Conservation (phyloP, 768 basidiomycete genomes). For the Daedaleopsis nitida region DNA sequence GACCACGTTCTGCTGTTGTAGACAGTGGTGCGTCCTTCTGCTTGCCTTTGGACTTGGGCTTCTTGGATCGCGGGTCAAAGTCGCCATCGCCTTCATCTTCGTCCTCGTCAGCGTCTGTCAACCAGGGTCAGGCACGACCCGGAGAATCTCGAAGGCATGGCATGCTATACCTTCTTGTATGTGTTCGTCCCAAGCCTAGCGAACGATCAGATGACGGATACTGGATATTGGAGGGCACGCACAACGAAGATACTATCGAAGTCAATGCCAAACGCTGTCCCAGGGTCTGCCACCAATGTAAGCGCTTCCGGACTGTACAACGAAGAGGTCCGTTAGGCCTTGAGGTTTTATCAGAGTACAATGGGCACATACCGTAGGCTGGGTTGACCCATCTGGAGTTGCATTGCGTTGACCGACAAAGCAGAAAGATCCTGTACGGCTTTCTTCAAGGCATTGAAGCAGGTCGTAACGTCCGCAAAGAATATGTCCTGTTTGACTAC, state of each 20-base stretch:
- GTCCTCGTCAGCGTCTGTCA: constrained; percentile 2
- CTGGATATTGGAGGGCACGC: constrained; percentile 20
- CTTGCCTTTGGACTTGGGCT: constrained; percentile 23
- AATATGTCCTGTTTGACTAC: constrained; percentile 86
- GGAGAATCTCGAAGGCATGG: too few relatives aligned
- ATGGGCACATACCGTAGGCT: constrained; percentile 53
- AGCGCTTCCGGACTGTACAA: constrained; percentile 34
- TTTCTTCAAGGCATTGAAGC: constrained; percentile 78
- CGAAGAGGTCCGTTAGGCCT: background rate
- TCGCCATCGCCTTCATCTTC: constrained; percentile 51
- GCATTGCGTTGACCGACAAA: constrained; percentile 44
- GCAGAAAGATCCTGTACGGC: constrained; percentile 68
- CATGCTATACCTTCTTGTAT: constrained; percentile 1
- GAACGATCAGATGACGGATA: background rate
- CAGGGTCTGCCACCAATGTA: constrained; percentile 49
- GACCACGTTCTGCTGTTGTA: constrained; percentile 9
- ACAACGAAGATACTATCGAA: constrained; percentile 70
- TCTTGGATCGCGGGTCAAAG: constrained; percentile 43
- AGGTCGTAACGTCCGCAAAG: constrained; percentile 75
- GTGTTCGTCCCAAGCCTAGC: constrained; percentile 1
- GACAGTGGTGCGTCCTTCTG: constrained; percentile 32
- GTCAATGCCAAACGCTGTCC: constrained; percentile 50
- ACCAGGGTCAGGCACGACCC: background rate
- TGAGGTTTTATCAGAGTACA: too few relatives aligned
- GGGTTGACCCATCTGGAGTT: constrained; percentile 73